phyloP scores from a whole-genome alignment of 2,329 filamentous ascomycete species.

The Dactylellina cionopaga region DNA sequence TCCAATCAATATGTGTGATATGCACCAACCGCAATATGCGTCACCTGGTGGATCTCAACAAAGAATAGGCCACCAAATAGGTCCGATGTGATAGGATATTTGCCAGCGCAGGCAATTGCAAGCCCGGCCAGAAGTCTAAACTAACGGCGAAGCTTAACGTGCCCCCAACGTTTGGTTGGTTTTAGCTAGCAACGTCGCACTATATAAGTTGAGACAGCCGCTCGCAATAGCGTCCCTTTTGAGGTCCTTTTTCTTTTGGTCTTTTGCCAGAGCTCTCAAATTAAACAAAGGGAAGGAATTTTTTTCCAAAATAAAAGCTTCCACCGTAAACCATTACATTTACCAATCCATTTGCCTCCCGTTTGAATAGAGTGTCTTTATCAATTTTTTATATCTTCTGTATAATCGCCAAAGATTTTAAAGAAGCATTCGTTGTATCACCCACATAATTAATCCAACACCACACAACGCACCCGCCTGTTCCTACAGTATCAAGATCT shows the following conservation, averaged over 20 bases:
- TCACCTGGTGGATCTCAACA: conserved; percentile 37
- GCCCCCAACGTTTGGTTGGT: conserved; percentile 15
- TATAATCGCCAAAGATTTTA: not conserved
- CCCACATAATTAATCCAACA: conserved; percentile 23
- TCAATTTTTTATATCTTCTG: conserved; percentile 2
- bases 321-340: conserved; percentile 18
- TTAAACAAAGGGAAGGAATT: conserved; percentile 32
- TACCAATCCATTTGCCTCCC: conserved; percentile 8
- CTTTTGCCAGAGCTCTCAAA: conserved; percentile 33
- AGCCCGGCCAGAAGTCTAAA: conserved; percentile 7
- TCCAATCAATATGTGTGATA: conserved; percentile 15
- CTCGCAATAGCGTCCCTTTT: conserved; percentile 43
- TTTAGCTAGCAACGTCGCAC: conserved; percentile 36
- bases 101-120: conserved; percentile 24
- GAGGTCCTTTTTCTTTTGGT: conserved; percentile 21
- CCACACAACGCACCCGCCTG: conserved; percentile 9
- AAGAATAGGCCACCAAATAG: not conserved
- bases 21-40: conserved; percentile 25
- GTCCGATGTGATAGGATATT: conserved; percentile 36
- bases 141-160: conserved; percentile 22
- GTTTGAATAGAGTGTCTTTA: conserved; percentile 16
- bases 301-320: conserved; percentile 22
- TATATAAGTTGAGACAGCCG: conserved; percentile 51
- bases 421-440: not conserved
- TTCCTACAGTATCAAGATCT: not conserved